A percentile compares a stretch with the other conserved stretches of the same genome.
Conservation (phyloP, 2,329 filamentous ascomycete species). For the Alternaria ethzedia region DNA sequence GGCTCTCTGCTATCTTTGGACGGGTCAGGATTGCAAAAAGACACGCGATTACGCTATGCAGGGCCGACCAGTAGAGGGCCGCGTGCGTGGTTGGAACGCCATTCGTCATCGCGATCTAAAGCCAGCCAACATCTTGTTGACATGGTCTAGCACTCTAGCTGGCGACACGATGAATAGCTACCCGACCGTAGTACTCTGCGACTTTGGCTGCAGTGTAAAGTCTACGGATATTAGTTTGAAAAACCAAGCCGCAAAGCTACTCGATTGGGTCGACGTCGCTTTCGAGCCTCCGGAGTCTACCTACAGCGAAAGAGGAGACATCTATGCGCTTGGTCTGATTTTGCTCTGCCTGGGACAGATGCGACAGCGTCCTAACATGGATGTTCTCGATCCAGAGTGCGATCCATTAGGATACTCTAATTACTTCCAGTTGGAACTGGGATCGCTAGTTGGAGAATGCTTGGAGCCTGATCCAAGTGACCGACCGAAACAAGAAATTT, state of each 20-base stretch:
- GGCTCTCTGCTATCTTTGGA: constrained; percentile 18
- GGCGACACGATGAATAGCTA: background rate
- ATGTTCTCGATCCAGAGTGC: background rate
- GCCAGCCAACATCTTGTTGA: constrained; percentile 23
- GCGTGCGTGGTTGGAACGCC: constrained; percentile 1
- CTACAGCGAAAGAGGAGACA: background rate
- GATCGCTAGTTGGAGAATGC: background rate
- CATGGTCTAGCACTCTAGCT: background rate
- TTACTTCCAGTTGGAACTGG: background rate
- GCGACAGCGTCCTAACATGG: background rate
- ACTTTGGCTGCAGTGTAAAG: constrained; percentile 17
- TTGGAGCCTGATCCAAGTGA: background rate
- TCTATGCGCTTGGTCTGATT: constrained; percentile 1
- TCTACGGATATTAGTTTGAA: background rate
- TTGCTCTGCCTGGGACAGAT: constrained; percentile 8
- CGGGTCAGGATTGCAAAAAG: constrained; percentile 1
- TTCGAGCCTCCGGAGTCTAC: background rate
- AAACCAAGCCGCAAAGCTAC: background rate
- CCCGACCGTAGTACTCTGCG: constrained; percentile 15
- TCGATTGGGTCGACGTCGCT: background rate
- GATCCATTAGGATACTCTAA: background rate
- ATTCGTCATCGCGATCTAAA: constrained; percentile 27
- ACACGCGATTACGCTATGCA: background rate
- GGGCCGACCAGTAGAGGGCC: background rate
- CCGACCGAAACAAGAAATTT: background rate